These are phyloP conservation scores for Saturnispora hagleri DNA, from an alignment of 805 yeast genomes.

Conservation along the genomic window DNA sequence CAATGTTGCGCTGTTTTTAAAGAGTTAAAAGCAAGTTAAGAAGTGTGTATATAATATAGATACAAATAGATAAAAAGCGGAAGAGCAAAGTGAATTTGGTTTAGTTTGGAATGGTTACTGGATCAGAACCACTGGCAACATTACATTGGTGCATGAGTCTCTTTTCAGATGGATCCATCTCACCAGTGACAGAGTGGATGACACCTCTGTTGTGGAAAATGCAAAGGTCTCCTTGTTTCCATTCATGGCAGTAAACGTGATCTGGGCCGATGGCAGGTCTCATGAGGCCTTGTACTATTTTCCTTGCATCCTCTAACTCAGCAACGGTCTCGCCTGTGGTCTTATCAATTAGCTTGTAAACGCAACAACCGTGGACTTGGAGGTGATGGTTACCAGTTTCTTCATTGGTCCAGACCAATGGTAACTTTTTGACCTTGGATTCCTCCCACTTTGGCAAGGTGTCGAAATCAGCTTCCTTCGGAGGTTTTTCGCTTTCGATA, in stretches of 20 bases:
- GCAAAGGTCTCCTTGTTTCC: constrained; percentile 79
- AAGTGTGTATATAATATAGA: neutral
- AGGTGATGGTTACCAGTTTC: constrained; percentile 74
- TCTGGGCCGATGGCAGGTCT: constrained; percentile 76
- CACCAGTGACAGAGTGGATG: constrained; percentile 89
- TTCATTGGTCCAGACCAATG: constrained; percentile 90
- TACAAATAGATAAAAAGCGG: neutral
- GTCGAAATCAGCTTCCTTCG: constrained; percentile 56
- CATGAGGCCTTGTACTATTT: constrained; percentile 65
- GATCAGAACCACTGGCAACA: constrained; percentile 74
- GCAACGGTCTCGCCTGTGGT: constrained; percentile 51
- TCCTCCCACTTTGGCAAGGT: constrained; percentile 80
- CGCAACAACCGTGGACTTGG: constrained; percentile 86
- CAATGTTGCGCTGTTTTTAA: neutral
- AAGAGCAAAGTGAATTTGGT: constrained; percentile 31
- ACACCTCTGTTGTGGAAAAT: constrained; percentile 85
- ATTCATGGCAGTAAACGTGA: constrained; percentile 68
- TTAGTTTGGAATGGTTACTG: constrained; percentile 35
- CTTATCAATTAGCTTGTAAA: constrained; percentile 48
- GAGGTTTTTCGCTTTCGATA: constrained; percentile 59
- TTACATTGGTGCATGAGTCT: constrained; percentile 92
- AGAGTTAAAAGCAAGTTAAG: neutral
- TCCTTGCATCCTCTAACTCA: constrained; percentile 65
- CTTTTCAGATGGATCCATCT: constrained; percentile 66
- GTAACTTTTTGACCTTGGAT: constrained; percentile 64